Evolutionary conservation across 2,329 filamentous ascomycete species (phyloP), one percentile per base, ranked within the genome.

Genomic region (Emydomyces testavorans): DNA sequence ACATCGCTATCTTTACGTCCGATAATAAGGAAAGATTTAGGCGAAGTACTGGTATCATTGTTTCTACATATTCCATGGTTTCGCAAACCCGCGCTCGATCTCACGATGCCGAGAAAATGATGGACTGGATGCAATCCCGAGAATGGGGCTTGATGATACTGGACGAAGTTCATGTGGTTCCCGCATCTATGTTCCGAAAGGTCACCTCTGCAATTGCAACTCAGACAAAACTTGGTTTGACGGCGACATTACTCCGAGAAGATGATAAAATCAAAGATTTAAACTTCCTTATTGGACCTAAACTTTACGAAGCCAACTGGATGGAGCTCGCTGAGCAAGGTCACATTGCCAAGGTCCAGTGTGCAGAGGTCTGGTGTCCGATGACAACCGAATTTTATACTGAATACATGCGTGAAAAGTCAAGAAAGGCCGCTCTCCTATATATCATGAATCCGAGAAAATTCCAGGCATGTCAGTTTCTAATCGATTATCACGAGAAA

Each of bases 41-140:
- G 1, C 80, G 89, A 42, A 90, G 87, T 60, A 94, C 92, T 1
- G 92, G 92, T 61, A 89, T 98, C 55, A 93, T 98, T 55, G 88
- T 98, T 45, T 94, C 89, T 8, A 98, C 92, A 1, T 98, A 98
- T 65, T 92, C 87, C 50, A 98, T 98, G 92, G 88, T 98, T n/a
- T 94, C 87, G 6, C 85, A 92, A 60, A 88, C 83, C 11, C 78
- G 87, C 42, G 83, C 86, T 51, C 78, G 90, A 50, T 90, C 92
- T 1, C 82, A 96, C 62, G 90, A 98, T 62, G 85, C 90, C 2
- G 81, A 92, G 61, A 93, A 94, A 71, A 94, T 96, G 80, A 95
- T 98, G 87, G 82, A 92, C 53, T 96, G 94, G 63, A 76, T 98
- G 53, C 82, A 80, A 15, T 76, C 77, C 2, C 81, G 89, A 53